phyloP scores from a whole-genome alignment of 208 protist genomes.

The Tetramitus jugosus region DNA sequence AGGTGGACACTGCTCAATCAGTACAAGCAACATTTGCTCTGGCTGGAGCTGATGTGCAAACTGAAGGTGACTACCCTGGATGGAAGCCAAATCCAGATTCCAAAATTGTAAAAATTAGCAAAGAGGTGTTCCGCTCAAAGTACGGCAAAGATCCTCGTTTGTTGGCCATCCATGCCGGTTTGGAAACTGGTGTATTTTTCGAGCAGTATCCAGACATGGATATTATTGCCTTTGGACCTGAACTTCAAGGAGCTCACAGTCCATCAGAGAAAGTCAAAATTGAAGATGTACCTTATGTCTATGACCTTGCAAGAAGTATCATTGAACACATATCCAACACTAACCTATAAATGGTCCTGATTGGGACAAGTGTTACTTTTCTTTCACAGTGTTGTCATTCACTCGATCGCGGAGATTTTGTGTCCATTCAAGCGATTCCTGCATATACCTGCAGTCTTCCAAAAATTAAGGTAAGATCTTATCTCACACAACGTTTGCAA shows the following conservation, averaged over 20 bases:
- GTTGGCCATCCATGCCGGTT: slow-evolving; percentile 23
- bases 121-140: neutral
- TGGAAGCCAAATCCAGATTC: slow-evolving; percentile 23
- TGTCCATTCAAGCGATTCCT: too few relatives aligned
- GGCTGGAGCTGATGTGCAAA: neutral
- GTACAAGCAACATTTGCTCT: neutral
- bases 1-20: neutral
- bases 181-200: slow-evolving; percentile 19
- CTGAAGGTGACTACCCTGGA: neutral
- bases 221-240: slow-evolving; percentile 17
- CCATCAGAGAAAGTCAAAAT: slow-evolving; percentile 13
- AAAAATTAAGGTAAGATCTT: too few relatives aligned
- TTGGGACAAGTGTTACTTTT: too few relatives aligned
- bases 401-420: too few relatives aligned
- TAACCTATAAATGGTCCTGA: too few relatives aligned
- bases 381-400: too few relatives aligned
- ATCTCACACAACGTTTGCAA: too few relatives aligned
- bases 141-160: neutral
- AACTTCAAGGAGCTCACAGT: slow-evolving; percentile 16
- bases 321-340: too few relatives aligned
- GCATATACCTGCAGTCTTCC: too few relatives aligned
- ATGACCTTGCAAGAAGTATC: neutral
- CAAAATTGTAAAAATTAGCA: neutral
- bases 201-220: slow-evolving; percentile 21
- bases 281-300: neutral